Percentiles rank a stretch among this genome's conserved stretches.
Evolutionary conservation across 2,329 filamentous ascomycete genomes (phyloP).

Genomic region (Colletotrichum caudatum): DNA sequence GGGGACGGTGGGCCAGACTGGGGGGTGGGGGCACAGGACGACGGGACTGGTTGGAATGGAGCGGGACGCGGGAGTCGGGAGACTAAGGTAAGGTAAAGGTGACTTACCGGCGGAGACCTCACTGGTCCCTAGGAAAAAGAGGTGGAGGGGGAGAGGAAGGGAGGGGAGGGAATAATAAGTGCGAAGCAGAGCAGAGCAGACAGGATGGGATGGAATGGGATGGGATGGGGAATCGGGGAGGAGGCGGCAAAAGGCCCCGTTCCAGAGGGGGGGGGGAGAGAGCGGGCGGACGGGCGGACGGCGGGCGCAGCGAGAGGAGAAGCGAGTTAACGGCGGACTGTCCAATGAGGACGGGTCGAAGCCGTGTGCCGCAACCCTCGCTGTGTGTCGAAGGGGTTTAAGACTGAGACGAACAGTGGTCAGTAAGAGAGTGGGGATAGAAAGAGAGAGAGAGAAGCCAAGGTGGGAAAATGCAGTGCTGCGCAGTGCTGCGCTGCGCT

Average conservation of each 20-base stretch:
- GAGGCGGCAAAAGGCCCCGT: slow-evolving; percentile 1
- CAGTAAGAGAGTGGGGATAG: background rate
- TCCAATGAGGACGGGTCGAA: slow-evolving; percentile 18
- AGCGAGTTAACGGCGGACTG: slow-evolving; percentile 16
- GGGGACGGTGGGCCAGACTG: slow-evolving; percentile 15
- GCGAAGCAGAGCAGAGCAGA: background rate
- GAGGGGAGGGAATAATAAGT: slow-evolving; percentile 4
- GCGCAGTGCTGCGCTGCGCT: background rate
- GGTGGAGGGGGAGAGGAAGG: background rate
- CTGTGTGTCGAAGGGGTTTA: slow-evolving; percentile 1
- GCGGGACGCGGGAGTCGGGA: slow-evolving; percentile 21
- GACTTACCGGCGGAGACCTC: slow-evolving; percentile 7
- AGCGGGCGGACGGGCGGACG: slow-evolving; percentile 23
- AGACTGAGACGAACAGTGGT: background rate
- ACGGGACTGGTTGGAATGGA: slow-evolving; percentile 15
- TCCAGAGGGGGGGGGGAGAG: background rate
- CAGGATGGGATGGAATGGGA: background rate
- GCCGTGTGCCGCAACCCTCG: slow-evolving; percentile 13
- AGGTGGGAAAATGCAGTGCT: background rate
- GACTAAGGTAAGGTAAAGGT: slow-evolving; percentile 6
- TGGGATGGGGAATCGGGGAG: slow-evolving; percentile 6
- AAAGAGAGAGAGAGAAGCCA: background rate
- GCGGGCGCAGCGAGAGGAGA: slow-evolving; percentile 28
- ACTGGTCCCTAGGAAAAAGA: background rate
- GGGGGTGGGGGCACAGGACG: slow-evolving; percentile 11